Percentiles rank a stretch among this genome's conserved stretches.
Evolutionary conservation across 768 basidiomycete genomes (phyloP).

Genomic region (Suillus decipiens): DNA sequence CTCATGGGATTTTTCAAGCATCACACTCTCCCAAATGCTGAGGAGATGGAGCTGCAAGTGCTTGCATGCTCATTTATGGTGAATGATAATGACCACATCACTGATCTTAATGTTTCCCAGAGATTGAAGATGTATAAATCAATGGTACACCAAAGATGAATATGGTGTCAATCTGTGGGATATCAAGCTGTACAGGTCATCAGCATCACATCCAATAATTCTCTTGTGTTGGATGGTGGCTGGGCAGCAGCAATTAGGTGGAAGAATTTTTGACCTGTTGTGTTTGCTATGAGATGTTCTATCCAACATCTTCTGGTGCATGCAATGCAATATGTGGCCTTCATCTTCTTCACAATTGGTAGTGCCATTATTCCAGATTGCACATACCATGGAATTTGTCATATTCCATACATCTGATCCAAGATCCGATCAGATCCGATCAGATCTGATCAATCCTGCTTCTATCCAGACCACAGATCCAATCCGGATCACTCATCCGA

Average conservation of each 20-base stretch:
- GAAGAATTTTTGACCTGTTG: constrained; percentile 23
- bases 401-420: too few relatives aligned
- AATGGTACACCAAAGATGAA: constrained; percentile 22
- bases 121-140: neutral
- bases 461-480: too few relatives aligned
- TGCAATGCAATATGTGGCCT: constrained; percentile 12
- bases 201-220: constrained; percentile 17
- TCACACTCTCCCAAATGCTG: constrained; percentile 19
- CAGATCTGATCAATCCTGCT: too few relatives aligned
- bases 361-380: too few relatives aligned
- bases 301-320: constrained; percentile 8
- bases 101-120: constrained; percentile 21
- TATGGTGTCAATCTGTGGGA: constrained; percentile 23
- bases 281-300: constrained; percentile 18
- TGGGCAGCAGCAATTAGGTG: constrained; percentile 23
- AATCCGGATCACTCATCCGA: too few relatives aligned
- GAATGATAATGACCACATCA: constrained; percentile 22
- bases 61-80: constrained; percentile 23
- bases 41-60: constrained; percentile 23
- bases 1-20: constrained; percentile 29
- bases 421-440: too few relatives aligned
- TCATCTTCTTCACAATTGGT: too few relatives aligned
- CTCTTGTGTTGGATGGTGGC: constrained; percentile 25
- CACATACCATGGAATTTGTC: too few relatives aligned
- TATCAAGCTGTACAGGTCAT: constrained; percentile 19